Base-by-base conservation (phyloP, 75 land plant species). In the Azolla pinnata region DNA sequence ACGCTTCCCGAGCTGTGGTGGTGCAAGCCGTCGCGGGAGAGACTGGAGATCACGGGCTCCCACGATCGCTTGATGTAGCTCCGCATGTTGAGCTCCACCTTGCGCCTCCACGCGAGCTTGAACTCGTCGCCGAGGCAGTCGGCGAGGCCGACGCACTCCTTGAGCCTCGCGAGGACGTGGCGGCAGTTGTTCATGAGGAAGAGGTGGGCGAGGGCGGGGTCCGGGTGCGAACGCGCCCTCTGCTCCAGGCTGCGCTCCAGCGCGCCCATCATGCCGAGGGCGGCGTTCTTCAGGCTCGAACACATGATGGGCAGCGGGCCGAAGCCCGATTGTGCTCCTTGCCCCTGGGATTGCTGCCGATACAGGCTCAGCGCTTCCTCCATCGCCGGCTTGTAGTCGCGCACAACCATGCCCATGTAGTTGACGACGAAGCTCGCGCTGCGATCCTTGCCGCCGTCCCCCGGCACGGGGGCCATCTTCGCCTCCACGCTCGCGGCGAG, bases 171-270 rank as follows among this genome's bases (percentile, higher is more conserved):
- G 33, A 66, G 59, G 7, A 75, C 51, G 26, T 75, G 74, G 35
- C 57, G 57, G 31, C 56, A 51, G 63, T 73, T 71, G 33, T 75
- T 75, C 78, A 71, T 71, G 25, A 75, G 31, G 46, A 75, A 75
- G 26, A 75, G 44, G 45, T 75, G 75, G 18, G 67, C 61, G 35
- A 65, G 48, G 16, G 60, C 64, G 1, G 59, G 57, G 17, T 60
- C 60, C 12, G n/a, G 56, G 33, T 63, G 60, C 26, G 56, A 51
- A 4, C 60, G 72, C 18, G 66, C 59, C 19, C 69, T 66, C 0
- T 30, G 48, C 33, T 32, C 54, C 54, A 67, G 32, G 64, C 23
- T 60, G n/a, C 19, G 23, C 17, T 62, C 69, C 38, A 67, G 48
- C 17, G 69, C 29, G 23, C 48, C 54, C 30, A 67, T 47, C 21